Conservation (phyloP, 2,329 filamentous ascomycete genomes). For the Pseudogymnoascus sp. region DNA sequence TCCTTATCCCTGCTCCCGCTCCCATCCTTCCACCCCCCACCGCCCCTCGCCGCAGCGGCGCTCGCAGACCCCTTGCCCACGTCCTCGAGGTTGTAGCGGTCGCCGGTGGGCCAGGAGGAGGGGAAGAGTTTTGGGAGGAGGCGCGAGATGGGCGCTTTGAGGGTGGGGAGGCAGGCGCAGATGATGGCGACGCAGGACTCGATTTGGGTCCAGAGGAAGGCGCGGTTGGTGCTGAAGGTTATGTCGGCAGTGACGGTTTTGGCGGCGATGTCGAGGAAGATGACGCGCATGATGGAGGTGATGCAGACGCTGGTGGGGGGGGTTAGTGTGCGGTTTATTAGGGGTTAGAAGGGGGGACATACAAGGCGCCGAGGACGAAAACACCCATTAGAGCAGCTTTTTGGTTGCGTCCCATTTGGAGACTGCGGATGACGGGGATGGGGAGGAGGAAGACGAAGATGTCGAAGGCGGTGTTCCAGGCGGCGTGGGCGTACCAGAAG, state of each 20-base stretch:
- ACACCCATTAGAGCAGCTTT: background rate
- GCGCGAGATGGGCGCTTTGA: conserved; percentile 10
- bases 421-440: background rate
- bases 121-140: background rate
- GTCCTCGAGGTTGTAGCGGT: background rate
- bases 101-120: background rate
- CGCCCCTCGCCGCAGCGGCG: too few species aligned
- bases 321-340: background rate
- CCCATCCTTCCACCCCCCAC: background rate
- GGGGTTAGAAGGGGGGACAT: background rate
- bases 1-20: background rate
- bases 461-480: conserved; percentile 8
- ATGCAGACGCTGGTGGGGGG: background rate
- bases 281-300: background rate
- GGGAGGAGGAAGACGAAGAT: background rate
- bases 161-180: conserved; percentile 13
- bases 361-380: background rate
- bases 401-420: background rate
- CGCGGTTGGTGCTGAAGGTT: conserved; percentile 8
- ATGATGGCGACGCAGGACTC: conserved; percentile 15
- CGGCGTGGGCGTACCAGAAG: conserved; percentile 15
- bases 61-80: background rate
- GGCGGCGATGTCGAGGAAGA: background rate
- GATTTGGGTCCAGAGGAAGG: conserved; percentile 14
- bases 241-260: background rate